phyloP scores from a whole-genome alignment of 108 stramenopile species.

The Conticribra guillardii region DNA sequence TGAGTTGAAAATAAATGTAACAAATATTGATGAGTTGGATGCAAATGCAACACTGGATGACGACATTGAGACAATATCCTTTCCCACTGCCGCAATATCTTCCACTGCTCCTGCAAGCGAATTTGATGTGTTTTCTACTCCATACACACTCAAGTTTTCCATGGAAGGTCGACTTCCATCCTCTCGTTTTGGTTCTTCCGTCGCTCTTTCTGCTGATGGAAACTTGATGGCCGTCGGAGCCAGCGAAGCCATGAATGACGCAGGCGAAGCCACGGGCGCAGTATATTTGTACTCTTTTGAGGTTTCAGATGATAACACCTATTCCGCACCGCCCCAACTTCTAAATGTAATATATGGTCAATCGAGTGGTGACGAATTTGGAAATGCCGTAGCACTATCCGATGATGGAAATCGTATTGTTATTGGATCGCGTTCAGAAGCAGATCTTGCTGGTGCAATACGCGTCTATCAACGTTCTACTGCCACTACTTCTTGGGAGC shows the following conservation, averaged over 20 bases:
- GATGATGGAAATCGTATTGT: slow-evolving; percentile 30
- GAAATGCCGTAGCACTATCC: slow-evolving; percentile 24
- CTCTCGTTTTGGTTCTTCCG: slow-evolving; percentile 18
- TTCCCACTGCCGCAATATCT: too few species aligned
- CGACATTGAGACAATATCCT: too few species aligned
- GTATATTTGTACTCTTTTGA: slow-evolving; percentile 26
- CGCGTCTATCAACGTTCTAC: slow-evolving; percentile 23
- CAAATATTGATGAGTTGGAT: too few species aligned
- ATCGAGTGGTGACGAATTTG: slow-evolving; percentile 21
- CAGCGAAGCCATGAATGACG: slow-evolving; percentile 20
- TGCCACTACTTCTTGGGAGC: neutral
- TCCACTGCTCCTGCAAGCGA: neutral
- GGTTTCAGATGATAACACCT: neutral
- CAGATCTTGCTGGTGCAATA: slow-evolving; percentile 20
- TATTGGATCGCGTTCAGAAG: slow-evolving; percentile 32
- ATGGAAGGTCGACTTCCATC: neutral
- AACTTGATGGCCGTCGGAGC: slow-evolving; percentile 21
- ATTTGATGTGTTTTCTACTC: neutral
- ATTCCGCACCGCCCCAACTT: neutral
- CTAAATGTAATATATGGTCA: slow-evolving; percentile 25
- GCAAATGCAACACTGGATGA: too few species aligned
- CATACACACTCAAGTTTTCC: neutral
- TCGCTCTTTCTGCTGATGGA: slow-evolving; percentile 19
- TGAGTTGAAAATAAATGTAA: too few species aligned
- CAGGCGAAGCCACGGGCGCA: slow-evolving; percentile 19